Base-by-base conservation (phyloP, 257 asterid species). In the Lavandula angustifolia region DNA sequence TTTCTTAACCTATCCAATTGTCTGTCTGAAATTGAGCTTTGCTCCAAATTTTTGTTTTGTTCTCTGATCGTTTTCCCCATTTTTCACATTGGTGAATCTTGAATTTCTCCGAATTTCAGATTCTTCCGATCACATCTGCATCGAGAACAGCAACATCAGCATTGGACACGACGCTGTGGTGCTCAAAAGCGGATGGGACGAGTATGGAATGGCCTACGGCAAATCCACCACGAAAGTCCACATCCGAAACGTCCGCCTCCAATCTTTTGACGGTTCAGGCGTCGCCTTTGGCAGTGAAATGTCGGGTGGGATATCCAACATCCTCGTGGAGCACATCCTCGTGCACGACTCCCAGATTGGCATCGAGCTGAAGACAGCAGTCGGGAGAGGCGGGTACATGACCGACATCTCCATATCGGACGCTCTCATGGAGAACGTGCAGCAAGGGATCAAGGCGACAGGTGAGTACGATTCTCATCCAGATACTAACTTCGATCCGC, bases 161-260 rank as follows among this genome's bases (percentile, higher is more conserved):
- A 81, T 67, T 65, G 90, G 98, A 14, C 77, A 82, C 33, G 99
- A 94, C 38, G 89, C 98, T 0, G 66, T 94, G 22, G 80, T 79
- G n/a, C 87, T 94, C 27, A 94, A 94, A 75, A 91, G 98, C 59
- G 99, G 99, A 32, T 94, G 99, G 99, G 99, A 94, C 37, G 98
- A 94, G 74, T 91, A 94, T 44, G 99, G 99, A 7, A 88, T 94
- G 29, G 58, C 86, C 11, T 94, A 83, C 42, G 76, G 68, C 62
- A 82, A 62, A 76, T 79, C 98, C 4, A 86, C 96, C 18, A 61
- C 82, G 14, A 62, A 71, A 6, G 89, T 91, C 68, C 98, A 91
- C 53, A 47, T 94, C 13, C 74, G 89, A 51, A 75, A 67, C 57
- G 71, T 70, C 41, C 76, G 61, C 7, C 71, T 94, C 14, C 85